These are phyloP conservation scores for Blastocystis sp. DNA, from an alignment of 352 stramenopile genomes.

Conservation along the genomic window DNA sequence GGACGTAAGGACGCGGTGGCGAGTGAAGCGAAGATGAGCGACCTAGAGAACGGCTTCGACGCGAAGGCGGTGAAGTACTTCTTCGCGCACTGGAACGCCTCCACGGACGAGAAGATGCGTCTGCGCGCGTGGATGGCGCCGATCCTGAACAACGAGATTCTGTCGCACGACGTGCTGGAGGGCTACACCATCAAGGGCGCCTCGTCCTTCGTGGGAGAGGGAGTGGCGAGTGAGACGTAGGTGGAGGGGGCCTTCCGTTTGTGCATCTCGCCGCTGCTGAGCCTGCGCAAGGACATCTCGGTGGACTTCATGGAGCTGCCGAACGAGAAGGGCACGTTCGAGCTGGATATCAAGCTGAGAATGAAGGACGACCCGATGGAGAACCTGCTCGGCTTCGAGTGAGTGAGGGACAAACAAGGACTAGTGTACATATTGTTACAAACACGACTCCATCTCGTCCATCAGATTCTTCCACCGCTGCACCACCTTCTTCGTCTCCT, in stretches of 20 bases:
- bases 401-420: background rate
- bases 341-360: background rate
- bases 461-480: background rate
- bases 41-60: constrained; percentile 25
- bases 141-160: constrained; percentile 26
- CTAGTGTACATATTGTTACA: background rate
- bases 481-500: background rate
- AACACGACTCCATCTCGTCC: background rate
- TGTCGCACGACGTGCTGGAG: background rate
- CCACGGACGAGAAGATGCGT: constrained; percentile 9
- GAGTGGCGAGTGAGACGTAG: background rate
- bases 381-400: background rate
- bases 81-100: constrained; percentile 31
- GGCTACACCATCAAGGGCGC: constrained; percentile 7
- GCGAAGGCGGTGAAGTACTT: constrained; percentile 58
- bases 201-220: constrained; percentile 20
- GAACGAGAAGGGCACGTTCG: background rate
- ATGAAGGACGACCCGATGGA: constrained; percentile 22
- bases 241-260: constrained; percentile 33
- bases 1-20: background rate
- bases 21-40: background rate
- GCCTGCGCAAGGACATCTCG: background rate
- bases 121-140: constrained; percentile 22
- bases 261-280: constrained; percentile 32
- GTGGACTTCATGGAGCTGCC: constrained; percentile 62